These are phyloP conservation scores for Centrapalus pauciflorus DNA, from an alignment of 129 eudicot genomes.

Conservation along the genomic window DNA sequence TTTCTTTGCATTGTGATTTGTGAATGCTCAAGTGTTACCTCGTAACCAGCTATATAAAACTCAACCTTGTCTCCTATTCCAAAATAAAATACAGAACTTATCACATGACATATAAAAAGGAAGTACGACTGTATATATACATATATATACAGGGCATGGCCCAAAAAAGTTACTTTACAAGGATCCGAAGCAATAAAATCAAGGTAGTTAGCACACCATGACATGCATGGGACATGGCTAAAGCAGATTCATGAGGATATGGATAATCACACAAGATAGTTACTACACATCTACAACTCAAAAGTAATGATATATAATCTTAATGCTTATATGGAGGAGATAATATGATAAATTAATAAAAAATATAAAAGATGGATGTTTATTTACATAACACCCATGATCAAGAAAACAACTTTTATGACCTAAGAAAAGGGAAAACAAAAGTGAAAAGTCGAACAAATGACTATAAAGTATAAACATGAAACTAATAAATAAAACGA, in stretches of 20 bases:
- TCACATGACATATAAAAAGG: neutral
- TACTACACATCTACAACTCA: neutral
- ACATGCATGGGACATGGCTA: too few species aligned
- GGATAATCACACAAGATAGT: neutral
- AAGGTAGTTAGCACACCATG: too few species aligned
- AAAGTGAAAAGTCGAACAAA: neutral
- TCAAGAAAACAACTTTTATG: neutral
- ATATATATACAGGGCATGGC: too few species aligned
- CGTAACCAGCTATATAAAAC: neutral
- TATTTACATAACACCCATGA: neutral
- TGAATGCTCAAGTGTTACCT: neutral
- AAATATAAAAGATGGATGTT: neutral
- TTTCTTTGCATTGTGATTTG: neutral
- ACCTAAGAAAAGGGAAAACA: neutral
- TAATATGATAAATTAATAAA: neutral
- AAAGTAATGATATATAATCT: neutral
- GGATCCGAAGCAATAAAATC: too few species aligned
- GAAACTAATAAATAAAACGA: slow-evolving; percentile 7
- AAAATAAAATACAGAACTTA: neutral
- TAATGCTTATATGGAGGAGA: neutral
- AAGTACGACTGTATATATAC: too few species aligned
- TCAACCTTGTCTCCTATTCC: neutral
- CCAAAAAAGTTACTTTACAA: too few species aligned
- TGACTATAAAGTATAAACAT: neutral
- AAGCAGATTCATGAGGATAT: neutral